Base-by-base conservation (phyloP, 164 flowering plant species). In the Pachysandra terminalis region DNA sequence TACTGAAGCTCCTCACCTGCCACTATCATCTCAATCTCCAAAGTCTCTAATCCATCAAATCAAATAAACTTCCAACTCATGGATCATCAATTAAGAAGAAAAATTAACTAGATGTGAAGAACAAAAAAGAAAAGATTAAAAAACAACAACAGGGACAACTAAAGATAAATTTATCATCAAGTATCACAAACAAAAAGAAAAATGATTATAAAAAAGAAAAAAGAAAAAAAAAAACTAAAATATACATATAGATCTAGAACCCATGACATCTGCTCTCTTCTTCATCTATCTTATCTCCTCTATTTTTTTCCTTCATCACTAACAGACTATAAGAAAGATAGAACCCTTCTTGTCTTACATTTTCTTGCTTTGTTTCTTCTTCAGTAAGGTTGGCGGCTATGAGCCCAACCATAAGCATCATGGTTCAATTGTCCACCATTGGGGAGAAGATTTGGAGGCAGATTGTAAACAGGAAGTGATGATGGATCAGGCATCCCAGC, bases 351-450 rank as follows among this genome's bases (percentile, higher is more conserved):
- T 21, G 61, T 24, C 41, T 23, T 26, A 37, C 40, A 26, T 52
- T 45, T 2, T 45, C 16, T 21, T 19, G 27, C 35, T 60, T 22
- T 45, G 52, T n/a, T n/a, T n/a, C 22, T 45, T 25, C 19, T 40
- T 75, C 53, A 76, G 56, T 41, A 76, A 60, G 79, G 71, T 52
- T 76, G 81, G 22, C 90, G 75, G 4, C 77, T 82, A 78, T 82
- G 83, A 65, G 83, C 73, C 89, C 91, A 87, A 61, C 66, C 80
- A 78, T 79, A 83, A 12, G 82, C 82, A 0, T 85, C 89, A 57
- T 82, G 87, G 66, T 28, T 76, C 72, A 82, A 4, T 63, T 83
- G 87, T 54, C 79, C 85, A 14, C 86, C 86, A 69, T 85, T 86
- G 3, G 79, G 78, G 15, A 83, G 65, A 71, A 87, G 71, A 62